Conservation (phyloP, 495 filamentous ascomycete genomes). For the Neurospora sp. region DNA sequence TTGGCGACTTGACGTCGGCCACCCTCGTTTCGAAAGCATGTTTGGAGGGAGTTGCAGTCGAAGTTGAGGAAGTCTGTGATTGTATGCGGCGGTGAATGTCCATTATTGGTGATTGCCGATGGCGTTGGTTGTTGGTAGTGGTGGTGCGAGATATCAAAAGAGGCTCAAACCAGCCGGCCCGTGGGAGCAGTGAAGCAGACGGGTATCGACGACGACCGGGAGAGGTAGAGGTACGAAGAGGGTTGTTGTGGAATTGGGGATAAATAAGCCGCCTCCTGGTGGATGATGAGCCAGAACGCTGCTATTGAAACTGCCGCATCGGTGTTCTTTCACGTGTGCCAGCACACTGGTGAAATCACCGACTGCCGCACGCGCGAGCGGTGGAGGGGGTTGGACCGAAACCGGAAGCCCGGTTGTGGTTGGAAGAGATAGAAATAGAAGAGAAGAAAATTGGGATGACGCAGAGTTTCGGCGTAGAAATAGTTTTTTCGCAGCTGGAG, state of each 20-base stretch:
- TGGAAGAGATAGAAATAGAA: not conserved
- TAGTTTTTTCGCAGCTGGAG: not conserved
- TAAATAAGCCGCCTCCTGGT: not conserved
- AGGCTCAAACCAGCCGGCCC: not conserved
- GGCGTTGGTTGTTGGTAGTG: not conserved
- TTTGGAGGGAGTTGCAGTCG: conserved; percentile 56
- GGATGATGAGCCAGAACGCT: not conserved
- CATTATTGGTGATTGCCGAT: not conserved
- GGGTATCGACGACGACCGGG: not conserved
- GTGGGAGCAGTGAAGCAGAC: not conserved
- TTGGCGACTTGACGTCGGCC: conserved; percentile 77
- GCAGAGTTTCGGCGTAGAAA: not conserved
- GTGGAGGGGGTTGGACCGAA: not conserved
- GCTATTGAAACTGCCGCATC: not conserved
- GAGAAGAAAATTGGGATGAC: not conserved
- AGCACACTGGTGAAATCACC: not conserved
- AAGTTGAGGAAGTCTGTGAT: conserved; percentile 52
- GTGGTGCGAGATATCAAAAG: not conserved
- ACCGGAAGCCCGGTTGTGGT: not conserved
- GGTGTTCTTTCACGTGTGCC: not conserved
- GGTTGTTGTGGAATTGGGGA: not conserved
- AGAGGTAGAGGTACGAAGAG: not conserved
- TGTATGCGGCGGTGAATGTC: conserved; percentile 5
- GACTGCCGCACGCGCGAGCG: not conserved
- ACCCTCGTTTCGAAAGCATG: conserved; percentile 70